Evolutionary conservation across 2,329 filamentous ascomycete genomes (phyloP), one percentile per base, ranked within the genome.

Genomic region (Aspergillus ochraceus): DNA sequence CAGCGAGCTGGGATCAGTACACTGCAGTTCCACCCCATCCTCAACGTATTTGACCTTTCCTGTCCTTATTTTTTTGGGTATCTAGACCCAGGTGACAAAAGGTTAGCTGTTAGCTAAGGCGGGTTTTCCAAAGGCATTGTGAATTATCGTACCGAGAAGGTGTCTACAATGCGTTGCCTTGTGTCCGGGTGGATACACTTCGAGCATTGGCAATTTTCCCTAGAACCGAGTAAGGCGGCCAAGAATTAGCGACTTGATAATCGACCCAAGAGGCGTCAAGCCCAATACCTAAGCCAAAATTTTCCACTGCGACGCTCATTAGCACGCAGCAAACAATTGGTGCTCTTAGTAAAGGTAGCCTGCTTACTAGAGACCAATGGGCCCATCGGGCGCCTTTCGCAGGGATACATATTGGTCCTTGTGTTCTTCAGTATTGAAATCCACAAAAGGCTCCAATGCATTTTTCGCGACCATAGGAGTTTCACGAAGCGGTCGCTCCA

Each of bases 181-280:
- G 90, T 93, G 61, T 87, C 84, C 58, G 84, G 84, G 72, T 92
- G 88, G 24, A 90, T 81, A 70, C 90, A 92, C 60, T 78, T 72
- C 1, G 74, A 67, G 70, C 90, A 93, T 60, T 86, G 88, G 69
- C 90, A 93, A 68, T 91, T 89, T 67, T 92, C 90, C 63, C 89
- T 88, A 72, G 20, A 51, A 58, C 46, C 17, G n/a, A 49, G 26
- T 20, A 29, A 52, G n/a, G 51, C 3, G 30, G 36, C 8, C 22
- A 4, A 20, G 24, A 9, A 9, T 1, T 49, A 20, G 49, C 5
- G 19, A 17, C 57, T 29, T 52, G 53, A n/a, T 14, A 17, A 10
- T 26, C 36, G n/a, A 30, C n/a, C 9, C 20, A 1, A 22, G 54
- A 10, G 60, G 51, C 56, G 8, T 14, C 17, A 39, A 22, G 11